Evolutionary conservation across 768 basidiomycete genomes (phyloP), one percentile per base, ranked within the genome.

Genomic region (Kwoniella europaea): DNA sequence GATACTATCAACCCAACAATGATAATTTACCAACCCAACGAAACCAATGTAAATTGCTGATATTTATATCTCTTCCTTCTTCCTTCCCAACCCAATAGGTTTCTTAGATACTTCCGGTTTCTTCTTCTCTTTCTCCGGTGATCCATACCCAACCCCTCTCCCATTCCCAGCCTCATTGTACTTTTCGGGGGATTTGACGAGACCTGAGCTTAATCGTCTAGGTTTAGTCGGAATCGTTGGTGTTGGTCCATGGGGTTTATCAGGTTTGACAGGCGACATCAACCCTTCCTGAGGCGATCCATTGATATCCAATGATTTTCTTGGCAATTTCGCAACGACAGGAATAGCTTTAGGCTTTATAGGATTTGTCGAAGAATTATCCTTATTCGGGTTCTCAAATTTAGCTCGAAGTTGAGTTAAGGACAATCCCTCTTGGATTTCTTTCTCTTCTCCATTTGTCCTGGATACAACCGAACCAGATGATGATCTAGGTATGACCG

Each of bases 221-320:
- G 65, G 57, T 46, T 67, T 67, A 18, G 57, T 12, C 15, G 67
- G 67, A 18, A 68, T 54, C 9, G 22, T 16, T 6, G 67, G 67
- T 22, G 44, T 57, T 4, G 0, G 35, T 35, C 35, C 35, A 35
- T 35, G 35, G 35, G 41, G 43, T 7, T 35, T 46, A 55, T 72
- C 68, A 20, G 77, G 73, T 42, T 41, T 24, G 22, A 70, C 73
- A 3, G 77, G 77, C 6, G 65, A 15, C 4, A 64, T 20, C 18
- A 79, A 65, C 22, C 67, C 74, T 27, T 63, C 65, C 0, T 74
- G 75, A 3, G 77, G 75, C 10, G 77, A 62, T 4, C 60, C 73
- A 50, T 78, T 60, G 27, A 75, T 46, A 56, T 74, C 77, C 24
- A 76, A 41, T 41, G 71, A 71, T 58, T 56, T 44, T 20, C 59